Evolutionary conservation across 495 filamentous ascomycete genomes (phyloP).

Genomic region (Elasticomyces elasticus): DNA sequence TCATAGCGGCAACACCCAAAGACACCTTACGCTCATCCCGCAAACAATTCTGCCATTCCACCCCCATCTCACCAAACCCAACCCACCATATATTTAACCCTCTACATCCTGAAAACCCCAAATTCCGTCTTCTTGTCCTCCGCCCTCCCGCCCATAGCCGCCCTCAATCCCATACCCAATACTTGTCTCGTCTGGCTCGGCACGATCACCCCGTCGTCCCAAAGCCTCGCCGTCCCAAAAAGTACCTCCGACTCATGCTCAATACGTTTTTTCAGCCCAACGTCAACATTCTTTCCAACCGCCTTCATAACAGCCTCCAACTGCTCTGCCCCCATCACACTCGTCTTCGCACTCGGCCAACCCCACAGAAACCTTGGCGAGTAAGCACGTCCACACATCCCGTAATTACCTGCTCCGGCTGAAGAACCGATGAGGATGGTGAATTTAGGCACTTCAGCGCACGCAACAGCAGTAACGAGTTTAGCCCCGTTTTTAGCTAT

Average conservation of each 20-base stretch:
- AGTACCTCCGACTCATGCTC: slow-evolving; percentile 83
- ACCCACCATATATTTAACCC: too few relatives aligned
- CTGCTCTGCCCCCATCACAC: slow-evolving; percentile 94
- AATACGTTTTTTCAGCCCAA: slow-evolving; percentile 70
- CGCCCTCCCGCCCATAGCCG: slow-evolving; percentile 48
- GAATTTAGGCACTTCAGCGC: slow-evolving; percentile 92
- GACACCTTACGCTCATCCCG: too few relatives aligned
- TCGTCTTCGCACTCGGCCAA: slow-evolving; percentile 94
- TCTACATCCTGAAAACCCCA: slow-evolving; percentile 92
- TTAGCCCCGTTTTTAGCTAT: slow-evolving; percentile 98
- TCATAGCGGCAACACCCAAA: too few relatives aligned
- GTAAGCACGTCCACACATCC: slow-evolving; percentile 87
- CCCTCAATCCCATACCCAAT: slow-evolving; percentile 70
- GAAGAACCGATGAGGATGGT: slow-evolving; percentile 87
- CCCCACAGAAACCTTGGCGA: slow-evolving; percentile 85
- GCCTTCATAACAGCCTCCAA: slow-evolving; percentile 88
- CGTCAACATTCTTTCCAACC: slow-evolving; percentile 76
- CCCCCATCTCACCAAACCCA: too few relatives aligned
- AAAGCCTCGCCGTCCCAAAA: slow-evolving; percentile 79
- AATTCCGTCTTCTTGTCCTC: slow-evolving; percentile 58
- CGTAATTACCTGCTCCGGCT: slow-evolving; percentile 70
- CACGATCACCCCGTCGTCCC: slow-evolving; percentile 94
- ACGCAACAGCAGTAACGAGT: slow-evolving; percentile 90
- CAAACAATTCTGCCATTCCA: too few relatives aligned
- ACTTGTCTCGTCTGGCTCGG: slow-evolving; percentile 78